Base-by-base conservation (phyloP, 2,329 filamentous ascomycete species). In the Rhinocladiella mackenziei region DNA sequence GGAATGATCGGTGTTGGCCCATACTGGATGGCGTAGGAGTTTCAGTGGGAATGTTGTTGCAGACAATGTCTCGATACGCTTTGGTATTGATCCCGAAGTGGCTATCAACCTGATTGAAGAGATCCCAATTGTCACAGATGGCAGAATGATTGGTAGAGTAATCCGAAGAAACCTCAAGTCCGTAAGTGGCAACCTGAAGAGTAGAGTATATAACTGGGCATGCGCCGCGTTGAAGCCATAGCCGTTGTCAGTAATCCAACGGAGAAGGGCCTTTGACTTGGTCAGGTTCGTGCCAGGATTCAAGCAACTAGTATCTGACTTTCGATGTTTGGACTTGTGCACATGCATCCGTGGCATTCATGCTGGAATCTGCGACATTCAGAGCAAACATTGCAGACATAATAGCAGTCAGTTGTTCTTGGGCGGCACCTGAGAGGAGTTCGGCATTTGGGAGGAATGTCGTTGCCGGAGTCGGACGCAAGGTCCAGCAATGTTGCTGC, bases 161-260 rank as follows among this genome's bases (percentile, higher is more conserved):
- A 20, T 35, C 50, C 17, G 41, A 34, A 28, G 46, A 43, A 18
- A 49, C 37, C 18, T 51, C 33, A 10, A 56, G 30, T 28, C 48
- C 51, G 31, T 45, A 54, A 9, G 51, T 37, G 10, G 50, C 50
- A 42, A 43, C 46, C 19, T 50, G 40, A 10, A 53, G 43, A 26
- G 35, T 45, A 13, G 50, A 42, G 17, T 47, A 44, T 18, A 53
- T 15, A 13, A 44, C 23, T 18, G 43, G 40, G 14, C 46, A 46
- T 11, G 36, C 50, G 46, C n/a, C n/a, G 42, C 50, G 18, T 45
- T 45, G 40, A 53, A 53, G 33, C 37, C 35, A 31, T 53, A 53
- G 28, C 50, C 50, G 29, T 53, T 38, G 2, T 31, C 18, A 20
- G 46, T 40, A 29, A 48, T 47, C 41, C 43, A 53, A 40, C 50